Conservation (phyloP, 116 monocot genomes). For the Phalaenopsis hybrid region DNA sequence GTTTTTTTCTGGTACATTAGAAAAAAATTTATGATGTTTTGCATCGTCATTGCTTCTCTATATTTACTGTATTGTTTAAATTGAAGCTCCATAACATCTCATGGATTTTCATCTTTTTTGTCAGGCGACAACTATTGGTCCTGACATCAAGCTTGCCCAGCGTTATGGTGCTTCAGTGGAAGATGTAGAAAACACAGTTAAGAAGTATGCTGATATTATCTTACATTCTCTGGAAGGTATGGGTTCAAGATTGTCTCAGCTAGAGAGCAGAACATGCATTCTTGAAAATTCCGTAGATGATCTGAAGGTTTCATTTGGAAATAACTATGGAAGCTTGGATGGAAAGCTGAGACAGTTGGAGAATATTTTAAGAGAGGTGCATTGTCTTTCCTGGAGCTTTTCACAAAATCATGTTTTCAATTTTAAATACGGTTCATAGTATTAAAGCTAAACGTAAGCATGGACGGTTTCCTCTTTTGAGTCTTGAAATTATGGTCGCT, state of each 20-base stretch:
- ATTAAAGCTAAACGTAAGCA: neutral
- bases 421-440: neutral
- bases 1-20: neutral
- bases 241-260: constrained; percentile 71
- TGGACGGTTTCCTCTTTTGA: neutral
- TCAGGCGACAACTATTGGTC: neutral
- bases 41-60: neutral
- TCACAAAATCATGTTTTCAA: neutral
- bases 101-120: constrained; percentile 1
- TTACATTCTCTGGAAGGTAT: constrained; percentile 72
- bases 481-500: neutral
- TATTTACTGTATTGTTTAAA: neutral
- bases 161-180: constrained; percentile 32
- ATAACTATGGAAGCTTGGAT: constrained; percentile 56
- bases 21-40: neutral
- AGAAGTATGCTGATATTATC: constrained; percentile 71
- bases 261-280: constrained; percentile 65
- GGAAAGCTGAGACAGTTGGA: constrained; percentile 82
- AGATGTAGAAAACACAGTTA: constrained; percentile 68
- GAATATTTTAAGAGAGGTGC: constrained; percentile 82
- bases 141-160: neutral
- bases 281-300: constrained; percentile 77
- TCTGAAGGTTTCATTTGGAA: constrained; percentile 47
- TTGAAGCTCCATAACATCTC: neutral
- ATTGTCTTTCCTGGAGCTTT: constrained; percentile 5